These are phyloP conservation scores for Macadamia integrifolia DNA, from an alignment of 164 flowering plant genomes.

Conservation along the genomic window DNA sequence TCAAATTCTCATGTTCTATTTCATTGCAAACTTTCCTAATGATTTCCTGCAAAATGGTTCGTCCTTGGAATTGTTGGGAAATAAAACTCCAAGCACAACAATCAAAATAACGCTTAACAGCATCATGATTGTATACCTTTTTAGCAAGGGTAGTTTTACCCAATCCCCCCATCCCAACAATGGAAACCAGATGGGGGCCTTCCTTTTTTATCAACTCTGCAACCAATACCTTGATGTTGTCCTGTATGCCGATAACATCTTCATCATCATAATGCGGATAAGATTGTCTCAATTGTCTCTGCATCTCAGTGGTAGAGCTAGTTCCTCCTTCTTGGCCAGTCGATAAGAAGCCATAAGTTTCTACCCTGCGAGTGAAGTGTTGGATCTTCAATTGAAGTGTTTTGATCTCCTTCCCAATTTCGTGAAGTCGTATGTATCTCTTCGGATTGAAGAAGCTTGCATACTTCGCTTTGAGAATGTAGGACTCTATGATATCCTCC, in stretches of 20 bases:
- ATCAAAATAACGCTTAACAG: neutral
- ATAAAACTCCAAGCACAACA: neutral
- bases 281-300: neutral
- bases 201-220: neutral
- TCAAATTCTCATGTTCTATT: no score
- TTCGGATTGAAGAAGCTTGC: neutral
- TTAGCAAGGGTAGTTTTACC: neutral
- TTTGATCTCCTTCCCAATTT: neutral
- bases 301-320: neutral
- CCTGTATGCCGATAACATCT: no score
- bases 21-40: neutral
- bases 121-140: neutral
- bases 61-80: neutral
- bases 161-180: neutral
- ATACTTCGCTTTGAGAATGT: no score
- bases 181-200: neutral
- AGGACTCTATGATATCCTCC: no score
- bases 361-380: neutral
- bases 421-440: neutral
- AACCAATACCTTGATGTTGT: neutral
- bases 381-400: neutral
- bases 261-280: no score
- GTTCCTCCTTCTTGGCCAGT: neutral
- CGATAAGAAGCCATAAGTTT: neutral
- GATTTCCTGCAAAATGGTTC: neutral